A percentile compares a stretch with the other conserved stretches of the same genome.
phyloP scores from a whole-genome alignment of 768 basidiomycete species.

The Neoboletus subvelutipes region DNA sequence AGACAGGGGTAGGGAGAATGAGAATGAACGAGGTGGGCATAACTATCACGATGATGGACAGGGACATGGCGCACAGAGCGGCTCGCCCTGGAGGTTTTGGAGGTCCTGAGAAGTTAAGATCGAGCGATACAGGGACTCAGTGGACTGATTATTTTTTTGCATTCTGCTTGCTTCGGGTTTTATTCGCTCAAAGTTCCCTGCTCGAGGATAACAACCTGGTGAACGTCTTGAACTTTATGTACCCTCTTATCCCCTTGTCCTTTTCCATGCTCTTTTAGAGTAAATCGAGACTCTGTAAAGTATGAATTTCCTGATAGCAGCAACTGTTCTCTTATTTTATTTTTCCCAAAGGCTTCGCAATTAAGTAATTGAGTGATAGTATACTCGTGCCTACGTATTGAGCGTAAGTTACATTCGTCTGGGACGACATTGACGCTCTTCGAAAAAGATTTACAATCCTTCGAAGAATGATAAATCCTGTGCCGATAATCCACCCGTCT shows the following conservation, averaged over 20 bases:
- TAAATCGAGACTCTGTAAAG: not conserved
- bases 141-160: not conserved
- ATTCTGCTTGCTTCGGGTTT: not conserved
- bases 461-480: constrained; percentile 90
- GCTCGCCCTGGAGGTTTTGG: constrained; percentile 15
- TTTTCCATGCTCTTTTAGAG: not conserved
- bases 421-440: not conserved
- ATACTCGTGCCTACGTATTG: not conserved
- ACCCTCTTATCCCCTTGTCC: not conserved
- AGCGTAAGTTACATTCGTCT: not conserved
- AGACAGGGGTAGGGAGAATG: constrained; percentile 8
- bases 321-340: not conserved
- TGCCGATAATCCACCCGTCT: constrained; percentile 65
- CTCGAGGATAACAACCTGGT: constrained; percentile 4
- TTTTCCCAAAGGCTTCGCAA: not conserved
- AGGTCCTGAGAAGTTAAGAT: constrained; percentile 7
- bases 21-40: not conserved
- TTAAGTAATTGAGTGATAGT: not conserved
- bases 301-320: not conserved
- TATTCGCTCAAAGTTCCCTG: not conserved
- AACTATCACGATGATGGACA: constrained; percentile 7
- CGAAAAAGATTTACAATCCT: constrained; percentile 45
- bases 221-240: not conserved
- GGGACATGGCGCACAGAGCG: constrained; percentile 1
- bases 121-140: not conserved